Base-by-base conservation (phyloP, 257 asterid species). In the Solanum piurae region DNA sequence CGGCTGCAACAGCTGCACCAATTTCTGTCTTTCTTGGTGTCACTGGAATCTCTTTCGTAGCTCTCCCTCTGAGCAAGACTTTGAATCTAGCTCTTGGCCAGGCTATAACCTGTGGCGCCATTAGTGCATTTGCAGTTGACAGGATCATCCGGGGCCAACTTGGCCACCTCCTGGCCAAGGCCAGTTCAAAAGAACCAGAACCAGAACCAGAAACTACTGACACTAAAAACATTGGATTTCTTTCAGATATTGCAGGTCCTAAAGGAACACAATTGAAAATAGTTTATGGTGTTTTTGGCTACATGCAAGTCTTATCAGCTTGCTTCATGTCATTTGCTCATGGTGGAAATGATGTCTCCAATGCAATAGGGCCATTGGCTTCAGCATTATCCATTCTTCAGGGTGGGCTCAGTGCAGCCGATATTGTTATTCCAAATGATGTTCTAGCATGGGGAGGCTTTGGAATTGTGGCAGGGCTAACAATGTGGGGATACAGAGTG, bases 271-370 rank as follows among this genome's bases (percentile, higher is more conserved):
- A 96, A 88, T 88, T 96, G 36, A 92, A 96, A 90, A 92, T 96
- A 62, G 99, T 96, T 36, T 96, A 96, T 18, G 98, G 98, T 4
- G 98, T 96, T 12, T 96, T 96, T 23, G 99, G 99, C 29, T 95
- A 95, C 92, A 94, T 94, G 99, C 99, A 96, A 87, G 83, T 96
- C 36, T 87, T 96, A 33, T 96, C 99, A 1, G 98, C 99, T 10
- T 95, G 99, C 91, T 96, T 96, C 94, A 96, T 95, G 99, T 94
- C 98, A 33, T 95, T 96, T 88, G 99, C 99, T 10, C 99, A 95
- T 58, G 99, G 99, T n/a, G 99, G 99, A 84, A 96, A 96, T 60
- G 98, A 95, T 60, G 99, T 96, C 18, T 95, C 99, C 60, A 96
- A 96, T 85, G 98, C 99, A 3, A 95, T 96, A 71, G 98, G 98